Evolutionary conservation across 1,284 basidiomycete genomes (phyloP).

Genomic region (Cutaneotrichosporon sp.): DNA sequence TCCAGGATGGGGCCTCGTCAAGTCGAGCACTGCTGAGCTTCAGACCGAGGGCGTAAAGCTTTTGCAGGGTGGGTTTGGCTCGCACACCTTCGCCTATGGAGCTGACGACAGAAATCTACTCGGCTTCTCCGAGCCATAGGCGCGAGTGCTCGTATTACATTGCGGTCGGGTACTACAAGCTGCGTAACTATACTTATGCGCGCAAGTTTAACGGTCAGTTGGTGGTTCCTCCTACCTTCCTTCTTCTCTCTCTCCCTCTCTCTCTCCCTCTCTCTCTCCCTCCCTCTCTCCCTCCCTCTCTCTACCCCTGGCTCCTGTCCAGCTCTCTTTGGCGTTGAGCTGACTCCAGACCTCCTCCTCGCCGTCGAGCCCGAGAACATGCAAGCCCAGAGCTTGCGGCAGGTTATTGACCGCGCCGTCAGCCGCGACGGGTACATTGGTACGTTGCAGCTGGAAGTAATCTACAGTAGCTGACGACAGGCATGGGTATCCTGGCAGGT

Average conservation of each 20-base stretch:
- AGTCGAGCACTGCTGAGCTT: slow-evolving; percentile 75
- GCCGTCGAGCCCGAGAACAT: slow-evolving; percentile 93
- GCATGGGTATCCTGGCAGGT: slow-evolving; percentile 90
- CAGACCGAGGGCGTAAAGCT: slow-evolving; percentile 88
- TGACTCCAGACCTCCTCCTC: slow-evolving; percentile 69
- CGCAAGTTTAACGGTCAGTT: slow-evolving; percentile 84
- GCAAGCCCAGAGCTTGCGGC: slow-evolving; percentile 81
- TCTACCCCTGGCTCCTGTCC: background rate
- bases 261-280: background rate
- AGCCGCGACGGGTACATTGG: slow-evolving; percentile 62
- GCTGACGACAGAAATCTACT: slow-evolving; percentile 76
- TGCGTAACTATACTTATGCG: slow-evolving; percentile 92
- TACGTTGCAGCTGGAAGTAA: slow-evolving; percentile 55
- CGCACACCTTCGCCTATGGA: background rate
- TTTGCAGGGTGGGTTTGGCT: slow-evolving; percentile 71
- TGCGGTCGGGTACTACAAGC: slow-evolving; percentile 93
- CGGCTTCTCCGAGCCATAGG: slow-evolving; percentile 78
- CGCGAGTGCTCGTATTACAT: slow-evolving; percentile 98
- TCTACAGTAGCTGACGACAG: slow-evolving; percentile 48
- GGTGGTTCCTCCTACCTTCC: background rate
- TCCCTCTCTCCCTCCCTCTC: background rate
- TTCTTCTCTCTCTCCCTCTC: background rate
- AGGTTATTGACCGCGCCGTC: slow-evolving; percentile 84
- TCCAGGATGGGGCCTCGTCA: slow-evolving; percentile 79
- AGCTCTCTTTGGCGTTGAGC: background rate